These are phyloP conservation scores for Dryadomyces quercivorus DNA, from an alignment of 2,329 filamentous ascomycete species.

Conservation along the genomic window DNA sequence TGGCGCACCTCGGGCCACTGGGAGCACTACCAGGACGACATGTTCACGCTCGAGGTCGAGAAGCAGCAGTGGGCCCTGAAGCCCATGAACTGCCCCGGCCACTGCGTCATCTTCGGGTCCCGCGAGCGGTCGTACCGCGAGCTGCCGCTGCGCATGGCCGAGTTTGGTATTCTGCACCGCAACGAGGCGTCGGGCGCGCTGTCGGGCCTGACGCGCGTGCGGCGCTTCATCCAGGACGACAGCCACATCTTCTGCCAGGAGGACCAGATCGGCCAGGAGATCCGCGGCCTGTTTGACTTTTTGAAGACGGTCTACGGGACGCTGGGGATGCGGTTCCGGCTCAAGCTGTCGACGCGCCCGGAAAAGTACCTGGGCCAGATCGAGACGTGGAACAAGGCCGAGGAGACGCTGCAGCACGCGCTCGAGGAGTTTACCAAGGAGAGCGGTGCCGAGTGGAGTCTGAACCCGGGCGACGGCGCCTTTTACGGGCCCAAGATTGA, in stretches of 20 bases:
- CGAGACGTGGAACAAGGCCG: constrained; percentile 80
- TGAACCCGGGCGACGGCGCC: constrained; percentile 90
- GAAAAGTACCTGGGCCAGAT: constrained; percentile 84
- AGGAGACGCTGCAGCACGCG: constrained; percentile 66
- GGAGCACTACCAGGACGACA: constrained; percentile 88
- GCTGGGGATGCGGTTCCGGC: constrained; percentile 80
- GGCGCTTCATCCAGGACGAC: constrained; percentile 83
- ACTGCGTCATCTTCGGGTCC: constrained; percentile 72
- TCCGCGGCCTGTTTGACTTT: constrained; percentile 80
- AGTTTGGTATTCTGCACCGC: constrained; percentile 77
- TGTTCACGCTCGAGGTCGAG: constrained; percentile 65
- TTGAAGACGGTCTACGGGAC: constrained; percentile 62
- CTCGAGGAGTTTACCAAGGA: constrained; percentile 60
- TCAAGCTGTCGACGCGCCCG: constrained; percentile 82
- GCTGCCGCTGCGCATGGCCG: constrained; percentile 71
- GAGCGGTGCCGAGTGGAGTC: constrained; percentile 58
- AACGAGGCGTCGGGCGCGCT: constrained; percentile 77
- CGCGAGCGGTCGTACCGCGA: constrained; percentile 65
- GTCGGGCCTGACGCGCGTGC: constrained; percentile 70
- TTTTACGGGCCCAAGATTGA: constrained; percentile 99
- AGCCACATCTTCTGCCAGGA: constrained; percentile 75
- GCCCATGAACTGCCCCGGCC: constrained; percentile 86
- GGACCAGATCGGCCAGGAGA: constrained; percentile 62
- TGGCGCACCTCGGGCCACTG: constrained; percentile 96
- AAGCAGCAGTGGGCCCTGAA: constrained; percentile 47